phyloP scores from a whole-genome alignment of 2,329 filamentous ascomycete genomes.

The Fusarium brachygibbosum region DNA sequence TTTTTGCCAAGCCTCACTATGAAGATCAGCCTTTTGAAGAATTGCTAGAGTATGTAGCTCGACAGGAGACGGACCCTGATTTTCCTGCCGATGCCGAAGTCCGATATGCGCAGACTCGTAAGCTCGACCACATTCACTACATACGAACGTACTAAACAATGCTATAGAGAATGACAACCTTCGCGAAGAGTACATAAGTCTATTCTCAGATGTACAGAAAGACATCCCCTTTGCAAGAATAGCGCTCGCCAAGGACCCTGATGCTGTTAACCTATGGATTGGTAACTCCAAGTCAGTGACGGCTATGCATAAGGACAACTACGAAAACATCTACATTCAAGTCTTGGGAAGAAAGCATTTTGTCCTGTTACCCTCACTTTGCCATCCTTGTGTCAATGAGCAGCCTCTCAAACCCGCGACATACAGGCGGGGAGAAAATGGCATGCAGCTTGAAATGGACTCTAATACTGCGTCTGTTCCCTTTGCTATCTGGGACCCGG shows the following conservation, averaged over 20 bases:
- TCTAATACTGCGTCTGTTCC: slow-evolving; percentile 63
- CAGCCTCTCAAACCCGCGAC: slow-evolving; percentile 67
- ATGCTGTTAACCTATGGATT: slow-evolving; percentile 88
- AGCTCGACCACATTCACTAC: slow-evolving; percentile 39
- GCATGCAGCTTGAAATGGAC: slow-evolving; percentile 55
- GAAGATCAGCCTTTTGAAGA: slow-evolving; percentile 71
- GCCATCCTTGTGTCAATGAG: slow-evolving; percentile 78
- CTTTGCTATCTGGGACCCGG: slow-evolving; percentile 82
- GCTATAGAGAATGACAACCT: slow-evolving; percentile 82
- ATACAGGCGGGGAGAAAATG: slow-evolving; percentile 62
- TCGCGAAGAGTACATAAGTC: slow-evolving; percentile 74
- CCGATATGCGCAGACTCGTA: slow-evolving; percentile 82
- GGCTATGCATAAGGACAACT: slow-evolving; percentile 84
- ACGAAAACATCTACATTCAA: slow-evolving; percentile 88
- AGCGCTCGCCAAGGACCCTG: slow-evolving; percentile 74
- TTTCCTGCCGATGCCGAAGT: slow-evolving; percentile 61
- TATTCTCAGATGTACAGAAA: slow-evolving; percentile 73
- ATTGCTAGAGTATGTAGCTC: slow-evolving; percentile 72
- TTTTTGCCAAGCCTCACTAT: slow-evolving; percentile 81
- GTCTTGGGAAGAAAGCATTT: slow-evolving; percentile 81
- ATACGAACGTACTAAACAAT: not conserved
- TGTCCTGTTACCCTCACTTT: slow-evolving; percentile 78
- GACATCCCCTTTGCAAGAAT: slow-evolving; percentile 80
- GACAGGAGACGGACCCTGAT: slow-evolving; percentile 64
- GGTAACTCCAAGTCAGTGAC: slow-evolving; percentile 79